Evolutionary conservation across 768 basidiomycete genomes (phyloP).

Genomic region (Cyclocybe cylindracea): DNA sequence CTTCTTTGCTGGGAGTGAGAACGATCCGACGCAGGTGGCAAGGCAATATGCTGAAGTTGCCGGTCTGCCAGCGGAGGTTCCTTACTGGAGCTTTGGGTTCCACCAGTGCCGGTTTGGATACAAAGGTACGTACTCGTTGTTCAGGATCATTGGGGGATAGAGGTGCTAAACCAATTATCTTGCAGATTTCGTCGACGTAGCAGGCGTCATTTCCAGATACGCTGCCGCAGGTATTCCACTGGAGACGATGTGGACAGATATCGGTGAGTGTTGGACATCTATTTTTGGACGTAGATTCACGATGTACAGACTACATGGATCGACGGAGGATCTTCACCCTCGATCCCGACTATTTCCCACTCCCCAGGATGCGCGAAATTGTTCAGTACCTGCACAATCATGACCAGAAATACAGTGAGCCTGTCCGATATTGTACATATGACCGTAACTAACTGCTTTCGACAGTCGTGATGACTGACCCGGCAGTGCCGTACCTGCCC

Average conservation of each 20-base stretch:
- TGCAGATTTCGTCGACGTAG: constrained; percentile 62
- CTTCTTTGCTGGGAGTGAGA: constrained; percentile 70
- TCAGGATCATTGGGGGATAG: neutral
- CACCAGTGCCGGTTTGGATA: constrained; percentile 79
- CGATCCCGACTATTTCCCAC: constrained; percentile 68
- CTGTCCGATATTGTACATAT: neutral
- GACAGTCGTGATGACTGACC: constrained; percentile 73
- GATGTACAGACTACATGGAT: constrained; percentile 63
- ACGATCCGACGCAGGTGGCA: constrained; percentile 56
- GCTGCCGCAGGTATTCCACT: constrained; percentile 62
- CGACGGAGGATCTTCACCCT: constrained; percentile 67
- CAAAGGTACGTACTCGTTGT: constrained; percentile 37
- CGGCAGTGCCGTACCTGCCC: constrained; percentile 59
- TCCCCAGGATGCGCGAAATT: constrained; percentile 63
- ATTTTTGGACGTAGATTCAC: neutral
- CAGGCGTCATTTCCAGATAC: constrained; percentile 62
- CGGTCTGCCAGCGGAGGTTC: constrained; percentile 69
- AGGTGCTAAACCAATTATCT: neutral
- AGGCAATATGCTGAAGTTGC: constrained; percentile 70
- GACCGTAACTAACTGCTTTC: neutral
- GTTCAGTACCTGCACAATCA: constrained; percentile 60
- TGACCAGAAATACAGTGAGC: constrained; percentile 59
- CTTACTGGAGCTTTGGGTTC: constrained; percentile 73
- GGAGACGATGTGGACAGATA: constrained; percentile 83
- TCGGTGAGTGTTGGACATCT: constrained; percentile 39